Percentiles rank a stretch among this genome's conserved stretches.
Conservation (phyloP, 257 asterid species). For the Nicotiana undulata region DNA sequence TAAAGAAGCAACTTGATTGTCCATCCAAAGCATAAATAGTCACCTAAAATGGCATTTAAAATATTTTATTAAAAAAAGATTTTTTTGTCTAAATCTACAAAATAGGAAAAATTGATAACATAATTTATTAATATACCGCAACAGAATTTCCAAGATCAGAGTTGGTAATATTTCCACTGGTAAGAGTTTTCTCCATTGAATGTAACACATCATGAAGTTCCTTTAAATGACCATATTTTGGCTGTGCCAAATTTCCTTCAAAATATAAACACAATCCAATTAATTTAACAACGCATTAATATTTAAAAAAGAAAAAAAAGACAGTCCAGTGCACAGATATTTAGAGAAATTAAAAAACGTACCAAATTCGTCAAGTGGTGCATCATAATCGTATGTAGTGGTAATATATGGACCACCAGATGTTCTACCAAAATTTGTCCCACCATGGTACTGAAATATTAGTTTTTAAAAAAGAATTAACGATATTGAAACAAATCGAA, state of each 20-base stretch:
- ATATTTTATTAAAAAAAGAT: background rate
- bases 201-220: conserved; percentile 56
- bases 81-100: background rate
- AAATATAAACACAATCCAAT: background rate
- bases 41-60: conserved; percentile 15
- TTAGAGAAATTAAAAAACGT: background rate
- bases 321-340: no score
- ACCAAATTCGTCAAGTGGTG: conserved; percentile 77
- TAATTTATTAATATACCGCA: conserved; percentile 13
- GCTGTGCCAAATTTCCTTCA: conserved; percentile 49
- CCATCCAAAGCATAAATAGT: conserved; percentile 33
- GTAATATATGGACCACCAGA: conserved; percentile 81
- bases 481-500: background rate
- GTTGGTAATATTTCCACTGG: conserved; percentile 38
- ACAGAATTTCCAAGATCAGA: conserved; percentile 37
- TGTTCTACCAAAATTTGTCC: conserved; percentile 73
- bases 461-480: background rate
- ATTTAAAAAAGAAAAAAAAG: background rate
- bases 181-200: conserved; percentile 48
- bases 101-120: background rate
- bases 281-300: background rate
- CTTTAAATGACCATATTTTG: conserved; percentile 78
- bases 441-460: conserved; percentile 60
- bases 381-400: conserved; percentile 69
- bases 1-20: conserved; percentile 43